Percentiles rank a stretch among this genome's conserved stretches.
These are phyloP conservation scores for Sporisorium sorghi DNA, from an alignment of 1,284 basidiomycete genomes.

Conservation along the genomic window DNA sequence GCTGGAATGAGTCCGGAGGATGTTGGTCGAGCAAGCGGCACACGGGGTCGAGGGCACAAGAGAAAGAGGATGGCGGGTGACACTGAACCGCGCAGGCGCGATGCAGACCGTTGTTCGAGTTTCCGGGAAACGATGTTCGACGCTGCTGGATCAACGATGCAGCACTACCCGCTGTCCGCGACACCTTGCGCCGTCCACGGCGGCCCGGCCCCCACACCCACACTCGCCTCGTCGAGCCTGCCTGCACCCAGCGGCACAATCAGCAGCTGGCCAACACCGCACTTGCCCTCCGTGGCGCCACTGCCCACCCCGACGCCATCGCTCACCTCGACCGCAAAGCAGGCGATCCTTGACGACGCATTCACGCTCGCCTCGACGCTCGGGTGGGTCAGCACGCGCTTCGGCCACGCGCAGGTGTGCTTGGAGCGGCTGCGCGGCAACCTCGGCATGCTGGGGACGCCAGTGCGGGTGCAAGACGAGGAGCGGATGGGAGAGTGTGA, in stretches of 20 bases:
- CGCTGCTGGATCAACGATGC: neutral
- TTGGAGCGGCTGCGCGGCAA: neutral
- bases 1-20: neutral
- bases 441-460: neutral
- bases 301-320: conserved; percentile 1
- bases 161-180: neutral
- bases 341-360: neutral
- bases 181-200: neutral
- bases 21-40: neutral
- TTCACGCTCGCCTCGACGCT: neutral
- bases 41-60: neutral
- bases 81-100: too few species aligned
- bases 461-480: too few species aligned
- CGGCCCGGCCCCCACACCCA: neutral
- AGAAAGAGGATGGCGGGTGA: neutral
- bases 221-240: neutral
- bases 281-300: neutral
- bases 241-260: neutral
- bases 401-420: neutral
- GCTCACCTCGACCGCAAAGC: neutral
- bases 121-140: too few species aligned
- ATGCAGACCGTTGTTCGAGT: too few species aligned
- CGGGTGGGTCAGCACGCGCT: too few species aligned
- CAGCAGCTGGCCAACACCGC: neutral
- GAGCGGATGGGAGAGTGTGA: neutral